Conservation (phyloP, 2,329 filamentous ascomycete species). For the Scedosporium apiospermum region DNA sequence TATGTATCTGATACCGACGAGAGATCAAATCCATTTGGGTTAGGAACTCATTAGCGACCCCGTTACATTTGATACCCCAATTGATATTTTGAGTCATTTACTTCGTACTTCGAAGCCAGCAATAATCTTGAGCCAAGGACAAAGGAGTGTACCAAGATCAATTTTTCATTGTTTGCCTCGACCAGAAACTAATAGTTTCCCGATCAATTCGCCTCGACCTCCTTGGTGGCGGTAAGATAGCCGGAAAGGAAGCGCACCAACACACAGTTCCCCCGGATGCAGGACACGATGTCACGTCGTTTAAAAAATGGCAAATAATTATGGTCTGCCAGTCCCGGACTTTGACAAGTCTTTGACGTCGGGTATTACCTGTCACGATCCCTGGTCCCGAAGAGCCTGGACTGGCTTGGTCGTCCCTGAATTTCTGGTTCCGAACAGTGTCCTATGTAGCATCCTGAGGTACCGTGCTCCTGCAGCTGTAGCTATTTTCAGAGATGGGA, state of each 20-base stretch:
- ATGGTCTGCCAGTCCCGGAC: neutral
- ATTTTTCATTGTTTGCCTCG: no score
- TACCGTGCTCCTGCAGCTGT: neutral
- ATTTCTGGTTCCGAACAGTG: neutral
- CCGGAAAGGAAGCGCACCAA: neutral
- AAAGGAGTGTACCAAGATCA: neutral
- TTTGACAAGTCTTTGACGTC: no score
- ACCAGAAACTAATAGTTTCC: neutral
- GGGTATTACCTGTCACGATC: no score
- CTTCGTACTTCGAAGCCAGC: neutral
- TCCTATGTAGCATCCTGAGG: neutral
- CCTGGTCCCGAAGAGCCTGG: no score
- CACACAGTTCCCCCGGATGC: neutral
- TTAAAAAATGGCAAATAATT: neutral
- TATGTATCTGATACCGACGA: no score
- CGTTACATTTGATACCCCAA: neutral
- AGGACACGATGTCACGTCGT: conserved; percentile 3
- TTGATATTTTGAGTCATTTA: neutral
- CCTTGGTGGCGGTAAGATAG: no score
- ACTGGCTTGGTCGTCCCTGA: neutral
- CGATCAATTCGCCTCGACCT: no score
- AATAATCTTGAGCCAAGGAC: no score
- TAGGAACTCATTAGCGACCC: no score
- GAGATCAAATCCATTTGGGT: no score
- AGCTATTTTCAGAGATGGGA: neutral